Evolutionary conservation across 1,284 basidiomycete genomes (phyloP).

Genomic region (Chondrostereum purpureum): DNA sequence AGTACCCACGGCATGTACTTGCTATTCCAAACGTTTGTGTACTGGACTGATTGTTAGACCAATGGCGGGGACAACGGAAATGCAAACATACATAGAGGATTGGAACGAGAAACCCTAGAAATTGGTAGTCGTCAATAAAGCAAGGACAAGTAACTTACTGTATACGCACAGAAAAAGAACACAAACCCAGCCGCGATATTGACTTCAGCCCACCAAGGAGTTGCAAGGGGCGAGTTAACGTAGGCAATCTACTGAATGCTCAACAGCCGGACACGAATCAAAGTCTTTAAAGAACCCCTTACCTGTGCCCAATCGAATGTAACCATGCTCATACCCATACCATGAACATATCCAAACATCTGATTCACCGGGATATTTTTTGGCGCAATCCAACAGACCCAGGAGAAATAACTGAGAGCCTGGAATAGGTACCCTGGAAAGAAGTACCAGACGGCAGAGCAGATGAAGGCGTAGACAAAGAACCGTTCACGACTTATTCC

Average conservation of each 20-base stretch:
- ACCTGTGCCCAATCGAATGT: constrained; percentile 54
- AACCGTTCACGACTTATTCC: constrained; percentile 72
- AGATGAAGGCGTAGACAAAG: constrained; percentile 46
- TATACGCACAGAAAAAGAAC: constrained; percentile 50
- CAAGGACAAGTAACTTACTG: background rate
- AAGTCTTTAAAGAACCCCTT: constrained; percentile 33
- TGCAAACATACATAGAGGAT: constrained; percentile 42
- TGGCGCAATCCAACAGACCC: constrained; percentile 44
- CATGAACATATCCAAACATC: constrained; percentile 21
- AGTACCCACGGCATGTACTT: constrained; percentile 45
- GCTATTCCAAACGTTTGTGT: constrained; percentile 57
- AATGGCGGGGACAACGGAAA: background rate
- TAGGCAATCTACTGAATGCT: constrained; percentile 18
- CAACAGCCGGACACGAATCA: background rate
- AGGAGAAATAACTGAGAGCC: constrained; percentile 56
- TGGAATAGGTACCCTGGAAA: constrained; percentile 67
- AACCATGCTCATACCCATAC: constrained; percentile 34
- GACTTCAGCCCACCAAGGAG: constrained; percentile 65
- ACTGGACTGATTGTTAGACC: constrained; percentile 23
- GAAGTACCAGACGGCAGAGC: constrained; percentile 63
- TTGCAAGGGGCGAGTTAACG: constrained; percentile 46
- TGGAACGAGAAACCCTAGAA: constrained; percentile 58
- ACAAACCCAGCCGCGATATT: constrained; percentile 77
- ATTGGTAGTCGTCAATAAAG: constrained; percentile 1
- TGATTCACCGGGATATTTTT: constrained; percentile 21